Evolutionary conservation across 208 protist species (phyloP).

Genomic region (Acanthamoeba triangularis): DNA sequence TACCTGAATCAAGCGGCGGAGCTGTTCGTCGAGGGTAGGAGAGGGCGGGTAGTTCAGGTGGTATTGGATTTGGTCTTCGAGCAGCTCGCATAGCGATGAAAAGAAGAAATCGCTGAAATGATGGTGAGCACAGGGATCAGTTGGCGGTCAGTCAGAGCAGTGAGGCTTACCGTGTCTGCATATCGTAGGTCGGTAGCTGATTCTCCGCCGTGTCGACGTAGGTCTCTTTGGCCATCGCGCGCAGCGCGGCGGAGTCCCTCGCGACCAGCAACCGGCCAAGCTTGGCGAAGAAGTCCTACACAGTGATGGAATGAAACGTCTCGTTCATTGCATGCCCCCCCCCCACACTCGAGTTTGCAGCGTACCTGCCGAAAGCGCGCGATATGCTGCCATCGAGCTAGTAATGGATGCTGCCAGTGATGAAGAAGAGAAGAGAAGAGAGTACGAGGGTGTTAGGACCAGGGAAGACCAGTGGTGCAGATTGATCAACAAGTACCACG

Average conservation of each 20-base stretch:
- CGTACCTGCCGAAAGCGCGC: background rate
- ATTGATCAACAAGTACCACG: background rate
- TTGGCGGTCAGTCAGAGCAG: background rate
- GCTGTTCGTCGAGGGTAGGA: background rate
- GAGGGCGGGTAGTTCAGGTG: constrained; percentile 17
- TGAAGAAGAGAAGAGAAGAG: background rate
- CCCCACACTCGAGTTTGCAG: no score
- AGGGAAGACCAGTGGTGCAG: no score
- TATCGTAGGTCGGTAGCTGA: background rate
- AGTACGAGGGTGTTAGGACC: background rate
- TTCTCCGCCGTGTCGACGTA: background rate
- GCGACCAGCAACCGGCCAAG: background rate
- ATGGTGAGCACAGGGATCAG: background rate
- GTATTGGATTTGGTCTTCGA: constrained; percentile 7
- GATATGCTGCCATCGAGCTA: background rate
- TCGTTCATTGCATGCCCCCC: no score
- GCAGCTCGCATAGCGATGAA: background rate
- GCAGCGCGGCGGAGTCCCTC: background rate
- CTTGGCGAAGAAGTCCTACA: constrained; percentile 18
- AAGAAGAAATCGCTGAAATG: background rate
- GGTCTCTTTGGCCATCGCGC: background rate
- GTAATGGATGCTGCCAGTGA: background rate
- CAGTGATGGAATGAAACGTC: background rate
- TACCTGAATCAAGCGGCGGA: background rate
- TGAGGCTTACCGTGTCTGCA: background rate